Base-by-base conservation (phyloP, 352 stramenopile genomes). In the Pilasporangium apinafurcum region DNA sequence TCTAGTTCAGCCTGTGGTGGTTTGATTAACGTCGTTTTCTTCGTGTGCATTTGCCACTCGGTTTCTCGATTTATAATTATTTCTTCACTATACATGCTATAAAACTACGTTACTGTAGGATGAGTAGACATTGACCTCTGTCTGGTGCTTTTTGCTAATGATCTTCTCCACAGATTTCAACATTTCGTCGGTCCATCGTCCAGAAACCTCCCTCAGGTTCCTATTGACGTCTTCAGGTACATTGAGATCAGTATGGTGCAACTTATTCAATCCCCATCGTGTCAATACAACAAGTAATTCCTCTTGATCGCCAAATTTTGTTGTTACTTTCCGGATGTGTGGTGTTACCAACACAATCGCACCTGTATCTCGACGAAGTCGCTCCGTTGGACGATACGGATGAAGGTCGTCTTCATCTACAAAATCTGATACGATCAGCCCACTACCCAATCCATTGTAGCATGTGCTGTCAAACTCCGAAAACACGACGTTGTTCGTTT, bases 101-200 rank as follows among this genome's bases (percentile, higher is more conserved):
- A n/a, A n/a, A n/a, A n/a, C n/a, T n/a, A n/a, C n/a, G n/a, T n/a
- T n/a, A n/a, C n/a, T n/a, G n/a, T n/a, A n/a, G n/a, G n/a, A n/a
- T n/a, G n/a, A n/a, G n/a, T n/a, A n/a, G n/a, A n/a, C n/a, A n/a
- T n/a, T n/a, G n/a, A n/a, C n/a, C n/a, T n/a, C n/a, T n/a, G n/a
- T n/a, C n/a, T n/a, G n/a, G n/a, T n/a, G n/a, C n/a, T n/a, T n/a
- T n/a, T n/a, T n/a, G n/a, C n/a, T n/a, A n/a, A n/a, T n/a, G n/a
- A n/a, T n/a, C n/a, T n/a, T n/a, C n/a, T 60, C 63, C 10, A 83
- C 56, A 21, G 53, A 62, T 27, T 65, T 57, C 32, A 76, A 41
- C 53, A 80, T 77, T 14, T 66, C 64, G 22, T 80, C 67, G 5
- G 62, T 56, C 67, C 67, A 83, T 17, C 64, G 59, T 1, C 61